Evolutionary conservation across 129 eudicot genomes (phyloP), one percentile per base, ranked within the genome.

Genomic region (Smallanthus sonchifolius): DNA sequence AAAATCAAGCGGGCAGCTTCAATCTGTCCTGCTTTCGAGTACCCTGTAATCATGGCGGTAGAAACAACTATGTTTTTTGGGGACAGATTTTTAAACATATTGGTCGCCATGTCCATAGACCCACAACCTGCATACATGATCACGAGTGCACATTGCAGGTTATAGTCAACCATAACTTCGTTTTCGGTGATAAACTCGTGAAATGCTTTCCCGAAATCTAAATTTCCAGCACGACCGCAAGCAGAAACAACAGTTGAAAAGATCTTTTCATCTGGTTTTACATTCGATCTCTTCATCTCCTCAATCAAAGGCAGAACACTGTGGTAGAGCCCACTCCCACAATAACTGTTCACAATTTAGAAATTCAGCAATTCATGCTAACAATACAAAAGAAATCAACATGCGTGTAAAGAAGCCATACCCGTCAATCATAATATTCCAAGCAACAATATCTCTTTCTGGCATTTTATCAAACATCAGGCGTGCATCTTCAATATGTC

Each of bases 391-490:
- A 13, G 20, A 16, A 73, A 37, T 17, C 38, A 43, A 44, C 38
- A 2, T 14, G 35, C 10, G 40, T 36, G 11, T 7, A 56, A 45
- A 47, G 28, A 51, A 0, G 39, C 16, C 84, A 61, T 81, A 91
- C 95, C 97, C 95, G 69, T 86, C 86, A 56, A 91, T 86, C 87
- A 91, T 80, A 28, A 80, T 84, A 65, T 67, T 83, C 97, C 97
- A 91, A 15, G 95, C 77, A 40, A 91, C 89, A 47, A 90, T 76
- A 82, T 87, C 94, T 76, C 87, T 72, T 3, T 82, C 54, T 4
- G 86, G 76, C 97, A 87, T 91, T 82, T 86, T 87, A 86, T 91
- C 91, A 70, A 91, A 91, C 89, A 91, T 74, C 59, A 65, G 9
- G 1, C 89, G 86, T 47, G 97, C 97, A 19, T 86, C 88, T 17